These are phyloP conservation scores for Saccharomycopsis malanga DNA, from an alignment of 805 yeast species.

Conservation along the genomic window DNA sequence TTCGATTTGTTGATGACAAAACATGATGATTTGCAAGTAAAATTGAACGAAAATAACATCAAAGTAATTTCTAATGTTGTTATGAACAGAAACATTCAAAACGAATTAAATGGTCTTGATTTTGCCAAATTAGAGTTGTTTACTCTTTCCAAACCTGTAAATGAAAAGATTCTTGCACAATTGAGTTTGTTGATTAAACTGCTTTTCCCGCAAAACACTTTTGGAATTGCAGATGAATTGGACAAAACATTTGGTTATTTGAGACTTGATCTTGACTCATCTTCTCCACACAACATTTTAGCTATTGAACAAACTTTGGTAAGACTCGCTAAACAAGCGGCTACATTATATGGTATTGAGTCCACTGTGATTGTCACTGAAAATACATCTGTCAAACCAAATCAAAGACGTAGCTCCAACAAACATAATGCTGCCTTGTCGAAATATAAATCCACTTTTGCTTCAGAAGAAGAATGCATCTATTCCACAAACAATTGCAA, in stretches of 20 bases:
- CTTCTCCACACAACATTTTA: neutral
- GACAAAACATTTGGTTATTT: conserved; percentile 14
- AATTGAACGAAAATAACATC: neutral
- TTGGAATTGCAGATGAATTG: neutral
- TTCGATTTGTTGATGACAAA: conserved; percentile 4
- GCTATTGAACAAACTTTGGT: conserved; percentile 1
- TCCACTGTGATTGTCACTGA: conserved; percentile 9
- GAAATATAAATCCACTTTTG: conserved; percentile 29
- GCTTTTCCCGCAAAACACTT: conserved; percentile 10
- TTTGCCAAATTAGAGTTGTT: neutral
- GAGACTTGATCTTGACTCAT: neutral
- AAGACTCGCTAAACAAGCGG: conserved; percentile 11
- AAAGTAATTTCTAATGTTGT: conserved; percentile 11
- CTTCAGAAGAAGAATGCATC: conserved; percentile 41
- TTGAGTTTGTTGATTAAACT: conserved; percentile 3
- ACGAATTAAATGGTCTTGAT: neutral
- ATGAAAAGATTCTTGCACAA: conserved; percentile 5
- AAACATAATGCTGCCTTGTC: neutral
- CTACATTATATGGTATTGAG: conserved; percentile 10
- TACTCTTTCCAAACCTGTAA: neutral
- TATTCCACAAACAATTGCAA: conserved; percentile 42
- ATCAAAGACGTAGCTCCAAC: neutral
- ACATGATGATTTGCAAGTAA: conserved; percentile 6
- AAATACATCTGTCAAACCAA: neutral
- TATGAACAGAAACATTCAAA: neutral